A percentile compares a stretch with the other conserved stretches of the same genome.
These are phyloP conservation scores for Amanita pseudoporphyria DNA, from an alignment of 768 basidiomycete species.

Conservation along the genomic window DNA sequence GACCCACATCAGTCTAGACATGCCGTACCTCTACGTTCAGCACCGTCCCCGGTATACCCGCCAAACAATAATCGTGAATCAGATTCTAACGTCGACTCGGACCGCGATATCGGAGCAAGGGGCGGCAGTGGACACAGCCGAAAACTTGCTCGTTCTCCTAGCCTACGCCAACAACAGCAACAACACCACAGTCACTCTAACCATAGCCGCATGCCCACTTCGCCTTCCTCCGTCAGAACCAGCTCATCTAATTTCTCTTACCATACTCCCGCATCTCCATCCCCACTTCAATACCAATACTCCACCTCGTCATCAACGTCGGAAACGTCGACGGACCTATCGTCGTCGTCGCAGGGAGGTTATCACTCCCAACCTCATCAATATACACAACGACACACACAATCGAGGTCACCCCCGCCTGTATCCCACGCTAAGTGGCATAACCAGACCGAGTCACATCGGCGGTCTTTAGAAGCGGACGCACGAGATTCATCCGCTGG, in stretches of 20 bases:
- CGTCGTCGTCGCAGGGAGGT: conserved; percentile 18
- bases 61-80: neutral
- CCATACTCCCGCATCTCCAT: conserved; percentile 51
- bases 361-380: conserved; percentile 14
- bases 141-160: conserved; percentile 1
- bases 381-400: neutral
- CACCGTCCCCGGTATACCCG: conserved; percentile 8
- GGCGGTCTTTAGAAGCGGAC: neutral
- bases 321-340: conserved; percentile 17
- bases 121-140: neutral
- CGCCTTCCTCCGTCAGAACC: conserved; percentile 43
- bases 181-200: conserved; percentile 11
- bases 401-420: conserved; percentile 3
- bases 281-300: conserved; percentile 56
- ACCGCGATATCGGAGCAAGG: conserved; percentile 11
- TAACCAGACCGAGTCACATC: conserved; percentile 6
- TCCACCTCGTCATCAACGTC: conserved; percentile 25
- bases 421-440: conserved; percentile 1
- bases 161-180: conserved; percentile 7
- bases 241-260: conserved; percentile 42
- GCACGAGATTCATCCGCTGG: neutral
- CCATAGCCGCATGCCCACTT: conserved; percentile 31
- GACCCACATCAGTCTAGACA: conserved; percentile 76
- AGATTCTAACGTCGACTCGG: conserved; percentile 11
- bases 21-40: conserved; percentile 57